These are phyloP conservation scores for Arabis alpina DNA, from an alignment of 345 rosid species.

Conservation along the genomic window DNA sequence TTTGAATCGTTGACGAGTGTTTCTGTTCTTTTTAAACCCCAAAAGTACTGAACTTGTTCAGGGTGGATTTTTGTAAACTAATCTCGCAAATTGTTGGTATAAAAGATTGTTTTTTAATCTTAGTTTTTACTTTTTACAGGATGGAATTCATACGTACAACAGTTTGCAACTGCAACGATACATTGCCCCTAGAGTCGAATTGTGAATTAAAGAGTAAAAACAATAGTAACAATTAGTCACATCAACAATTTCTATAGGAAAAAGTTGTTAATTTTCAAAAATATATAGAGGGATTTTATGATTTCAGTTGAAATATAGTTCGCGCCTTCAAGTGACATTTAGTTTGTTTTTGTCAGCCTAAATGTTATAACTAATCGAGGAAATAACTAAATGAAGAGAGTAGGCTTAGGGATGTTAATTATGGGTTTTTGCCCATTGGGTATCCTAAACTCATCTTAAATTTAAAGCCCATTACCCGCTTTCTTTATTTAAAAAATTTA, in stretches of 20 bases:
- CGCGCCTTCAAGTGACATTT: not conserved
- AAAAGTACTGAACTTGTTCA: constrained; percentile 6
- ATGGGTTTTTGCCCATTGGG: too few species aligned
- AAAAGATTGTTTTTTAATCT: not conserved
- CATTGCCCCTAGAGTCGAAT: constrained; percentile 24
- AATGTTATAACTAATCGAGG: not conserved
- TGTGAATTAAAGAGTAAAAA: constrained; percentile 17
- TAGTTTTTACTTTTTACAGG: too few species aligned
- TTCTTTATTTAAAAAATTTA: too few species aligned
- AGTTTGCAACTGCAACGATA: constrained; percentile 10
- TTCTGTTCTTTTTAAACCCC: constrained; percentile 20
- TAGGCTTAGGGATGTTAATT: too few species aligned
- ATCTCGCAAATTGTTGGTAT: not conserved
- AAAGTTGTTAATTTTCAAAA: constrained; percentile 8
- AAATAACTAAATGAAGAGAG: not conserved
- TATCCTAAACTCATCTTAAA: too few species aligned
- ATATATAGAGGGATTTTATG: not conserved
- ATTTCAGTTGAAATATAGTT: constrained; percentile 5
- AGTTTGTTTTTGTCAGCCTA: not conserved
- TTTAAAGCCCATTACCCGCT: too few species aligned
- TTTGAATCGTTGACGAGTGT: not conserved
- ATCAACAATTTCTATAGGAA: constrained; percentile 16
- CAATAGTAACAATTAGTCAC: constrained; percentile 33
- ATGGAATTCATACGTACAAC: constrained; percentile 8
- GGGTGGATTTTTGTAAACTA: not conserved